Base-by-base conservation (phyloP, 331 rosid species). In the Arachis monticola region DNA sequence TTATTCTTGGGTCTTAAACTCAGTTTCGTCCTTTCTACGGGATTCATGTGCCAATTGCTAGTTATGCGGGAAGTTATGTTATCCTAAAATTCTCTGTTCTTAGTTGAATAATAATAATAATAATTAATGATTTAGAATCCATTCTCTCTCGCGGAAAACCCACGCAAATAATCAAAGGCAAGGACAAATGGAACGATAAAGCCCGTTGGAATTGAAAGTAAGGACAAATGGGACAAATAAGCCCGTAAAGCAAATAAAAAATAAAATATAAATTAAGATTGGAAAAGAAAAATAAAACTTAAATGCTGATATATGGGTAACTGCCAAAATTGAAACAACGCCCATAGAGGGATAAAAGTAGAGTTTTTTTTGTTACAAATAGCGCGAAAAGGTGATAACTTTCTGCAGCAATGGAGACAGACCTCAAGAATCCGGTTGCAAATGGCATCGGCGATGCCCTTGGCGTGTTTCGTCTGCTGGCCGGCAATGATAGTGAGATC, bases 1-100 rank as follows among this genome's bases (percentile, higher is more conserved):
- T 56, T 67, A 6, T 1, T 30, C 48, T 64, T 58, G 57, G 44
- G 62, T 42, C 53, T 14, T 35, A 35, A 35, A 5, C 40, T 35
- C 44, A 63, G 14, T 51, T 70, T 55, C 58, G 68, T 62, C 51
- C 30, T n/a, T 63, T 63, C 42, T 10, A 48, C 17, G 27, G 85
- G 13, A 64, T 8, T 48, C 13, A 48, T 44, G 11, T 56, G 47
- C 17, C 38, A 50, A 32, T 57, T 7, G 32, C 40, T 5, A 35
- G 3, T 35, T 35, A 35, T 5, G 4, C 40, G 4, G 3, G 4
- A 35, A 35, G 12, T 70, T 65, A 58, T 10, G 27, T 22, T 22
- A 61, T 50, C 7, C 40, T 13, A 62, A 60, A 31, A 48, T 13
- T 68, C 55, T 59, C 35, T 14, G 13, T 55, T 31, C 32, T 67